Conservation (phyloP, 768 basidiomycete genomes). For the Lactarius evosmus region DNA sequence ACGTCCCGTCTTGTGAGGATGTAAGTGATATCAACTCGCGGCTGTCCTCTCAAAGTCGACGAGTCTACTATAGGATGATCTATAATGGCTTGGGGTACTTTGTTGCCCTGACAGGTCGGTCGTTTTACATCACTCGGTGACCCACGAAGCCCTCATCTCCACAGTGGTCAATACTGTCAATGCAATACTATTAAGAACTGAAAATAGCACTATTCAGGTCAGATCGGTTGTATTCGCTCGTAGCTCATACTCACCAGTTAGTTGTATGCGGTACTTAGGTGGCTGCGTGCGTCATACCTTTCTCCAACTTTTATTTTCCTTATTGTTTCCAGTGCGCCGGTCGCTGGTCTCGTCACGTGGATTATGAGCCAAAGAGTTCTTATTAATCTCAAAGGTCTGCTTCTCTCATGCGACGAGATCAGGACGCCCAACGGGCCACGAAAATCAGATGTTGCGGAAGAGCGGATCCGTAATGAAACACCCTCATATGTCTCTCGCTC, state of each 20-base stretch:
- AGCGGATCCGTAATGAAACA: too few species aligned
- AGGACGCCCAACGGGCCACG: not conserved
- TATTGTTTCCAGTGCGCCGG: not conserved
- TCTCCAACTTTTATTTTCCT: not conserved
- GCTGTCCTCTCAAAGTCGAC: not conserved
- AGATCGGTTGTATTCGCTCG: not conserved
- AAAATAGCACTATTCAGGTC: conserved; percentile 27
- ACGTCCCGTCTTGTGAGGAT: too few species aligned
- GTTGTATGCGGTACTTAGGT: conserved; percentile 9
- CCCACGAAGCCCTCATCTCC: not conserved
- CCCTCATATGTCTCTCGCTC: too few species aligned
- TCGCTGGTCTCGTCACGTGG: conserved; percentile 36
- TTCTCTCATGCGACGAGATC: not conserved
- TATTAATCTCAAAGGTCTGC: conserved; percentile 36
- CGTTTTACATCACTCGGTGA: not conserved
- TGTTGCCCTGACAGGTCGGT: conserved; percentile 45
- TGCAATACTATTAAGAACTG: conserved; percentile 30
- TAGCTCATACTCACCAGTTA: not conserved
- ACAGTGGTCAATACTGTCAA: conserved; percentile 31
- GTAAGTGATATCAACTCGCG: conserved; percentile 24
- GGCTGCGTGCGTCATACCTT: conserved; percentile 3
- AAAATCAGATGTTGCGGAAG: conserved; percentile 29
- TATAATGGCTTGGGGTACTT: conserved; percentile 68
- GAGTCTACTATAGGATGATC: too few species aligned
- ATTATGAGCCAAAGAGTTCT: conserved; percentile 38